phyloP scores from a whole-genome alignment of 179 eudicot genomes.

The Vitellaria paradoxa region DNA sequence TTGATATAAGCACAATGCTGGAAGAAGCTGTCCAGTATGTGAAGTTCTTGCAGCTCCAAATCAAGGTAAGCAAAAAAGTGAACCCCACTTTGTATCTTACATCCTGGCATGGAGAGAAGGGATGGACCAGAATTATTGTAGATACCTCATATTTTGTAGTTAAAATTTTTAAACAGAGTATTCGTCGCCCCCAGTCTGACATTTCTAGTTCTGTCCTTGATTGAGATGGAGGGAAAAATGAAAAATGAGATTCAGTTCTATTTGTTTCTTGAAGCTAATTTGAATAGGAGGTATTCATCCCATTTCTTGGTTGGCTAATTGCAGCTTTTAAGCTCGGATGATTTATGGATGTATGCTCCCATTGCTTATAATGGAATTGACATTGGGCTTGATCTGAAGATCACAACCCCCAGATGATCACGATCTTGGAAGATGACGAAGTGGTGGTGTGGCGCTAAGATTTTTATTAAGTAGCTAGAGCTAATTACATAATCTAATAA shows the following conservation, averaged over 20 bases:
- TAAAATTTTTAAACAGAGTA: no score
- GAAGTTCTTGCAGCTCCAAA: constrained; percentile 79
- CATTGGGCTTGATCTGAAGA: constrained; percentile 54
- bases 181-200: no score
- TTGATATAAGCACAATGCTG: constrained; percentile 91
- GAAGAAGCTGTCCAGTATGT: constrained; percentile 89
- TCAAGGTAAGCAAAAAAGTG: constrained; percentile 45
- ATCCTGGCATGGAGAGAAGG: no score
- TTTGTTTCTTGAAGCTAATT: background rate
- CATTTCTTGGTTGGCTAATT: background rate
- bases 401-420: constrained; percentile 34
- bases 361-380: constrained; percentile 87
- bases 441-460: background rate
- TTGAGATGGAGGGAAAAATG: no score
- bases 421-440: constrained; percentile 13
- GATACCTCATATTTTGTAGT: no score
- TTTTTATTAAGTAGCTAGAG: background rate
- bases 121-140: background rate
- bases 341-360: constrained; percentile 93
- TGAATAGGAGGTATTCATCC: background rate
- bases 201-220: no score
- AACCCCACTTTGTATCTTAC: background rate
- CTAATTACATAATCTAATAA: background rate
- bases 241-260: background rate
- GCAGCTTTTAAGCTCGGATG: constrained; percentile 87